These are phyloP conservation scores for Suillus plorans DNA, from an alignment of 768 basidiomycete species.

Conservation along the genomic window DNA sequence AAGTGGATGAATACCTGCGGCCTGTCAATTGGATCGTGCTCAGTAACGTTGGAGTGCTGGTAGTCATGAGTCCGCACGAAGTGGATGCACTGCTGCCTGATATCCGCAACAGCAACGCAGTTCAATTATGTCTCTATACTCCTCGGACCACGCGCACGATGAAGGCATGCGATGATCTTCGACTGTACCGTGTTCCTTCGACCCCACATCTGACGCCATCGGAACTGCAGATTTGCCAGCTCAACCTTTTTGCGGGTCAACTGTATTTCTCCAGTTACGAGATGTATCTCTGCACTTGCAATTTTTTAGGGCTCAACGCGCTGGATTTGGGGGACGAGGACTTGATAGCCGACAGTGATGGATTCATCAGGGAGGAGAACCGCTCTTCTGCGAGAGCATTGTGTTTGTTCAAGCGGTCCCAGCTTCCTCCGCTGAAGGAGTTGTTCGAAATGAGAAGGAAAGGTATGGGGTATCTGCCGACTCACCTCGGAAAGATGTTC, in stretches of 20 bases:
- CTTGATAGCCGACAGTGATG: slow-evolving; percentile 14
- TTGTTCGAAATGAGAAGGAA: slow-evolving; percentile 39
- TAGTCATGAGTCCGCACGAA: slow-evolving; percentile 45
- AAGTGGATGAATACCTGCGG: slow-evolving; percentile 20
- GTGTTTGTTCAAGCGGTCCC: slow-evolving; percentile 10
- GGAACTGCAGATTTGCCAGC: slow-evolving; percentile 13
- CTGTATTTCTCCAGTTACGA: slow-evolving; percentile 29
- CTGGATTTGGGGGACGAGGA: slow-evolving; percentile 14
- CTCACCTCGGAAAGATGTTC: slow-evolving; percentile 43
- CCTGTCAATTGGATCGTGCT: slow-evolving; percentile 32
- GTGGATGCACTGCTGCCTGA: slow-evolving; percentile 35
- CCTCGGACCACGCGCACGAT: slow-evolving; percentile 35
- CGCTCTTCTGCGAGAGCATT: slow-evolving; percentile 11
- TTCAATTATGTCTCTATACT: slow-evolving; percentile 43
- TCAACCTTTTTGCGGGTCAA: slow-evolving; percentile 34
- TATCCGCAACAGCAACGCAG: slow-evolving; percentile 32
- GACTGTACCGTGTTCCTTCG: slow-evolving; percentile 12
- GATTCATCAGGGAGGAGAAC: slow-evolving; percentile 20
- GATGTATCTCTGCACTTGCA: slow-evolving; percentile 27
- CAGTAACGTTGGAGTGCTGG: slow-evolving; percentile 16
- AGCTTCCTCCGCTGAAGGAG: slow-evolving; percentile 27
- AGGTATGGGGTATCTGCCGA: slow-evolving; percentile 34
- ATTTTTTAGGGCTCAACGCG: slow-evolving; percentile 26
- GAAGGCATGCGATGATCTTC: slow-evolving; percentile 37
- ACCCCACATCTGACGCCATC: slow-evolving; percentile 2